These are phyloP conservation scores for Cyberlindnera misumaiensis DNA, from an alignment of 805 yeast species.

Conservation along the genomic window DNA sequence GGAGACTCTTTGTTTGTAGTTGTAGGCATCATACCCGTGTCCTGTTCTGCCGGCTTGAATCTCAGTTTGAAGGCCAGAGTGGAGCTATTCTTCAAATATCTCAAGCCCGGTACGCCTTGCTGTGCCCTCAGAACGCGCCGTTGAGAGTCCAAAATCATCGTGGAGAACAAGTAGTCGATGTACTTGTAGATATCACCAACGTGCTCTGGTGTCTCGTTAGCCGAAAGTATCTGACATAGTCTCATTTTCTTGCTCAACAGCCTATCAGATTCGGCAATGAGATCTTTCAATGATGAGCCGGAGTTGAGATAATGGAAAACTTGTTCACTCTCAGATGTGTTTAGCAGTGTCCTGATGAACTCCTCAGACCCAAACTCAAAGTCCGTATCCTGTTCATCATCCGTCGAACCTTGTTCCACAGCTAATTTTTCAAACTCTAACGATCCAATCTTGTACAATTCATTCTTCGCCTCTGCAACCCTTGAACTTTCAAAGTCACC, in stretches of 20 bases:
- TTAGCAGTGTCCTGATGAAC: conserved; percentile 40
- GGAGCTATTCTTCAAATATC: conserved; percentile 11
- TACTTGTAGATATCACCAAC: conserved; percentile 6
- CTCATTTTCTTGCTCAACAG: conserved; percentile 17
- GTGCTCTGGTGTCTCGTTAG: conserved; percentile 14
- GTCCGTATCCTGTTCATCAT: not conserved
- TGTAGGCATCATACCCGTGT: not conserved
- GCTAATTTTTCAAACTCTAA: conserved; percentile 29
- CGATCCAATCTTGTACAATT: conserved; percentile 24
- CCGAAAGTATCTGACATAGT: conserved; percentile 8
- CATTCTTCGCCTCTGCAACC: conserved; percentile 7
- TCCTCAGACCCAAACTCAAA: conserved; percentile 56
- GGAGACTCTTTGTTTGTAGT: conserved; percentile 9
- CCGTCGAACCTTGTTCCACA: conserved; percentile 1
- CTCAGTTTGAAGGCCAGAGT: conserved; percentile 10
- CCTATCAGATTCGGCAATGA: conserved; percentile 18
- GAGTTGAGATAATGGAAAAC: conserved; percentile 19
- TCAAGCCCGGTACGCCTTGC: conserved; percentile 6
- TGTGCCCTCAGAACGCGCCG: conserved; percentile 6
- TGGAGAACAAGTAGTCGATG: conserved; percentile 4
- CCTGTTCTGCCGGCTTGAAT: conserved; percentile 2
- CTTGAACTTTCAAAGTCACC: conserved; percentile 6
- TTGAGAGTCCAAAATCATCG: conserved; percentile 14
- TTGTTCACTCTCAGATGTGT: conserved; percentile 19
- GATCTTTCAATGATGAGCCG: conserved; percentile 17